Evolutionary conservation across 2,329 filamentous ascomycete species (phyloP).

Genomic region (Lasiodiplodia sp.): DNA sequence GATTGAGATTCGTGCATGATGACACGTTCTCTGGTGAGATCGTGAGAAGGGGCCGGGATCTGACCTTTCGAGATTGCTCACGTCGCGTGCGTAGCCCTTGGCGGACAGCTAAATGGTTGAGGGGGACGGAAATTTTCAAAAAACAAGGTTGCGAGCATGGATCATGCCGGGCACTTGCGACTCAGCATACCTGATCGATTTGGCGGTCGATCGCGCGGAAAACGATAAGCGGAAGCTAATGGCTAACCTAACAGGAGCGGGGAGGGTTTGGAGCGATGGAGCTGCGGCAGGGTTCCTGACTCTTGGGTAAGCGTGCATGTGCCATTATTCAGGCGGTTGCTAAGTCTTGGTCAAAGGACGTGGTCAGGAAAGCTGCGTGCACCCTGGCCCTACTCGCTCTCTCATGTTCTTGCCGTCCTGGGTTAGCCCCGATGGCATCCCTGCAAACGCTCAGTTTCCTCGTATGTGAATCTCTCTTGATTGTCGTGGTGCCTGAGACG

Average conservation of each 20-base stretch:
- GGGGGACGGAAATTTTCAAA: not conserved
- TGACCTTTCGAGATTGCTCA: not conserved
- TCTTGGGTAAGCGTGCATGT: slow-evolving; percentile 1
- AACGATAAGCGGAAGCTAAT: slow-evolving; percentile 27
- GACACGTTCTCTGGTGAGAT: not conserved
- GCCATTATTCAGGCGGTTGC: not conserved
- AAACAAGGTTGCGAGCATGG: slow-evolving; percentile 15
- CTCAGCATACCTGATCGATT: slow-evolving; percentile 3
- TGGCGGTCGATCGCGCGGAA: slow-evolving; percentile 21
- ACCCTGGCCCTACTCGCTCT: not conserved
- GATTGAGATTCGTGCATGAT: not conserved
- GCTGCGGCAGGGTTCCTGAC: slow-evolving; percentile 19
- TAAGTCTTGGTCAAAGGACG: not conserved
- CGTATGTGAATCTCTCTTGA: not conserved
- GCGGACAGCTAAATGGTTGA: not conserved
- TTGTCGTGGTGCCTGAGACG: not conserved
- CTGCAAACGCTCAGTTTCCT: not conserved
- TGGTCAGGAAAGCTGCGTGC: not conserved
- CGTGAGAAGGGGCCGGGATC: not conserved
- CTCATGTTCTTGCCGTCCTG: not conserved
- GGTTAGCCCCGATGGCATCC: not conserved
- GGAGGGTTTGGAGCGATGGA: slow-evolving; percentile 9
- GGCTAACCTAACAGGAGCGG: not conserved
- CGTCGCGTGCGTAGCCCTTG: not conserved
- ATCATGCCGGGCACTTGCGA: slow-evolving; percentile 13